These are phyloP conservation scores for Nakaseomyces nivariensis DNA, from an alignment of 1,139 yeast species.

Conservation along the genomic window DNA sequence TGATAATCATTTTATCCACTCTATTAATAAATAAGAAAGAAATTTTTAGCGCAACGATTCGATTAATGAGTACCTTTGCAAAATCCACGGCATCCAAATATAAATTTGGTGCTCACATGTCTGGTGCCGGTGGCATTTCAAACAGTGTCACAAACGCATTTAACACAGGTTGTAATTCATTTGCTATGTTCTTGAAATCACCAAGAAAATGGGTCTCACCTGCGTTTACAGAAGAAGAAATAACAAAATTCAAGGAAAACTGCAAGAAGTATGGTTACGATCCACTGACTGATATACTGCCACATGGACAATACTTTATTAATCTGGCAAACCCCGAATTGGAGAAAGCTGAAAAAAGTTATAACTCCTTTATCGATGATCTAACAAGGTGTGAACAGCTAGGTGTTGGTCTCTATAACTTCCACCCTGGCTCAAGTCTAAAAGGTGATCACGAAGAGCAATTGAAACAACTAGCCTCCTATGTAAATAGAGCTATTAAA, in stretches of 20 bases:
- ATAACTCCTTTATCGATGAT: conserved; percentile 77
- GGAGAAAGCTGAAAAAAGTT: conserved; percentile 69
- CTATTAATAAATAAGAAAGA: not conserved
- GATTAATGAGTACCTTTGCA: conserved; percentile 20
- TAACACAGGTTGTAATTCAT: conserved; percentile 71
- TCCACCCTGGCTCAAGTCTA: conserved; percentile 90
- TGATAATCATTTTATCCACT: not conserved
- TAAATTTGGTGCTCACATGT: conserved; percentile 79
- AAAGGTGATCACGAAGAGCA: conserved; percentile 62
- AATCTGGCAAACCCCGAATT: conserved; percentile 85
- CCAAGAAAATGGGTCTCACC: conserved; percentile 92
- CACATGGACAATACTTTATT: conserved; percentile 91
- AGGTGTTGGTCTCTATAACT: conserved; percentile 76
- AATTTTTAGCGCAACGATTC: not conserved
- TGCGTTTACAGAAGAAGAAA: conserved; percentile 56
- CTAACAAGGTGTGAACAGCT: conserved; percentile 74
- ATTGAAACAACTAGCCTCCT: conserved; percentile 56
- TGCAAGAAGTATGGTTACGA: conserved; percentile 59
- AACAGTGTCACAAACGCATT: conserved; percentile 68
- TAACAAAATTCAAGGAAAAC: conserved; percentile 48
- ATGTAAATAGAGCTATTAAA: conserved; percentile 66
- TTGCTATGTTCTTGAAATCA: conserved; percentile 83
- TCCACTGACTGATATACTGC: conserved; percentile 68
- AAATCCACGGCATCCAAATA: conserved; percentile 31
- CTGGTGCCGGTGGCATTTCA: conserved; percentile 61